Conservation (phyloP, 345 rosid genomes). For the Ricinus communis region DNA sequence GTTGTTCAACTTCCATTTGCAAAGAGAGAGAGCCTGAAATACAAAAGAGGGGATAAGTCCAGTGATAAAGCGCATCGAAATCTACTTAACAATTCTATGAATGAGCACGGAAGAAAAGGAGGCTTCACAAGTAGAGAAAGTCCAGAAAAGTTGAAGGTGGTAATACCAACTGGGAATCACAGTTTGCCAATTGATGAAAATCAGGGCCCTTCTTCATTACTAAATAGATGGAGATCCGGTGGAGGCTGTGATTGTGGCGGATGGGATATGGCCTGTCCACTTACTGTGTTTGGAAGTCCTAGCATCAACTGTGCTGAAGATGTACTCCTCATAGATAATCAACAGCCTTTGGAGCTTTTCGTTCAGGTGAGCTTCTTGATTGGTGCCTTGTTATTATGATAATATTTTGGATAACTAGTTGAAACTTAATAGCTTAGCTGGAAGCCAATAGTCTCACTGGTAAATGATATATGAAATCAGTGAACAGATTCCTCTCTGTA, state of each 20-base stretch:
- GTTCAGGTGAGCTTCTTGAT: conserved; percentile 50
- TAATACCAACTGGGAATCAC: conserved; percentile 80
- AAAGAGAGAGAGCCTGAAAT: conserved; percentile 72
- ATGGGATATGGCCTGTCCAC: conserved; percentile 98
- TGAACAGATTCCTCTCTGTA: background rate
- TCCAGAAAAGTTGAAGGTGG: conserved; percentile 51
- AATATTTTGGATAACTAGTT: conserved; percentile 5
- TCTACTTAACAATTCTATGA: conserved; percentile 39
- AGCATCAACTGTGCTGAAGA: conserved; percentile 43
- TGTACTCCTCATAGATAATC: conserved; percentile 45
- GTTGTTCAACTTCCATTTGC: conserved; percentile 60
- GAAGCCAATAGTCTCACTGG: background rate
- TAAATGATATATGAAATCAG: background rate
- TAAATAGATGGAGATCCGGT: conserved; percentile 83
- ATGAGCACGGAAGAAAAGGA: conserved; percentile 38
- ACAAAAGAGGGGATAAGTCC: conserved; percentile 40
- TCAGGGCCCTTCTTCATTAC: conserved; percentile 68
- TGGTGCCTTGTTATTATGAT: background rate
- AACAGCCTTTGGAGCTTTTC: conserved; percentile 58
- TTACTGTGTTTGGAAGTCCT: conserved; percentile 63
- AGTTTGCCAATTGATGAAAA: conserved; percentile 60
- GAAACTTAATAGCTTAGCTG: background rate
- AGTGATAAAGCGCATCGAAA: conserved; percentile 30
- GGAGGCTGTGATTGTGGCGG: conserved; percentile 99
- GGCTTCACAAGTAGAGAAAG: conserved; percentile 20